Percentiles rank a stretch among this genome's conserved stretches.
These are phyloP conservation scores for Rhododendron griersonianum DNA, from an alignment of 148 eudicot genomes.

Conservation along the genomic window DNA sequence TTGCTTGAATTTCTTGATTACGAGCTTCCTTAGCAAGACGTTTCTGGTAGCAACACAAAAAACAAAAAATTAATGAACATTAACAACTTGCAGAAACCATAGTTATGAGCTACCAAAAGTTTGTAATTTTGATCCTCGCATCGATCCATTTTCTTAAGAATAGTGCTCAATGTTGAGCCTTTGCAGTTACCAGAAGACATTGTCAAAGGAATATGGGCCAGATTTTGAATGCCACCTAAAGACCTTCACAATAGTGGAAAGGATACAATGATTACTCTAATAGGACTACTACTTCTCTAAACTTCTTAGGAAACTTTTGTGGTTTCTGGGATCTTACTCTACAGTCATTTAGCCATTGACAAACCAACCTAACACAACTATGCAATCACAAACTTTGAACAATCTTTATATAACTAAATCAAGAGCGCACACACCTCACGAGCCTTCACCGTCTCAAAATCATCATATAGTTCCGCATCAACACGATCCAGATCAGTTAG, in stretches of 20 bases:
- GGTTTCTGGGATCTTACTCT: not conserved
- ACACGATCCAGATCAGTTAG: slow-evolving; percentile 83
- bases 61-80: not conserved
- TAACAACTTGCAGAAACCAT: not conserved
- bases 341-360: not conserved
- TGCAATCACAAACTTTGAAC: not conserved
- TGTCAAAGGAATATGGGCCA: not conserved
- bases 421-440: slow-evolving; percentile 68
- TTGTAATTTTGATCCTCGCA: not conserved
- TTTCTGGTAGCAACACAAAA: slow-evolving; percentile 40
- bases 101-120: not conserved
- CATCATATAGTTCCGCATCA: slow-evolving; percentile 82
- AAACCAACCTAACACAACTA: not conserved
- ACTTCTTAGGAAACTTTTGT: not conserved
- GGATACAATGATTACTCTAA: not conserved
- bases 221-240: not conserved
- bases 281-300: not conserved
- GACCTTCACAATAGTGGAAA: not conserved
- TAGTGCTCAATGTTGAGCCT: not conserved
- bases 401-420: not conserved
- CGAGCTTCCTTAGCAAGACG: slow-evolving; percentile 93
- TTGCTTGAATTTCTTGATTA: slow-evolving; percentile 72
- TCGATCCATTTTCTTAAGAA: not conserved
- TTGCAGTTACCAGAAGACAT: not conserved
- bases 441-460: slow-evolving; percentile 80